Base-by-base conservation (phyloP, 2,329 filamentous ascomycete species). In the Periglandula ipomoeae region DNA sequence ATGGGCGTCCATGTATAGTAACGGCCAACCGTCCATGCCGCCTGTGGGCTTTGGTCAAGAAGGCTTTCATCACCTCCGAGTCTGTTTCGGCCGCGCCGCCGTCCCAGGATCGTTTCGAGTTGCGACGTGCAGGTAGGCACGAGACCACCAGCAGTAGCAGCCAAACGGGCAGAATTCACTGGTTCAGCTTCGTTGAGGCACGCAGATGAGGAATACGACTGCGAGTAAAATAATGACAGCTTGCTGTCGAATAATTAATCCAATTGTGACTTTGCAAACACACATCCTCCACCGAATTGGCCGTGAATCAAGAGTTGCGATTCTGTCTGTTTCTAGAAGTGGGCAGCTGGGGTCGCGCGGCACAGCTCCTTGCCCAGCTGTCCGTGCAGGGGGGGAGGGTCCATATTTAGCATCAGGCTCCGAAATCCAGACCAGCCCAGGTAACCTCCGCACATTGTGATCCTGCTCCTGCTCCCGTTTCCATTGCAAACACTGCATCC, bases 301-400 rank as follows among this genome's bases (percentile, higher is more conserved):
- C 38, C 19, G 11, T 40, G 15, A 26, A 15, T 30, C 46, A 24
- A 22, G 15, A 19, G 26, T 11, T n/a, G 49, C 48, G 55, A 50
- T 62, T 61, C 60, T 59, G 52, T 47, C 39, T 48, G 54, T 35
- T 61, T 62, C 59, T 58, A 62, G 59, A 60, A 61, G 52, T 52
- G 44, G 41, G 37, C 45, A 49, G 32, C 45, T 39, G 38, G 41
- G 7, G 34, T 41, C 35, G 42, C n/a, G 22, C 44, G 17, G 23
- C 22, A 35, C n/a, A 37, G 48, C 37, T 35, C n/a, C n/a, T 22
- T 30, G 23, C n/a, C 20, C 23, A 39, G 34, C n/a, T 23, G 26
- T 35, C 38, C 40, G 39, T 44, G 45, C 40, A 41, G 42, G 35
- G 35, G 24, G 9, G 15, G 11, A 20, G 44, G 34, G 17, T 44